phyloP scores from a whole-genome alignment of 495 filamentous ascomycete species.

The Neurospora pannonica region DNA sequence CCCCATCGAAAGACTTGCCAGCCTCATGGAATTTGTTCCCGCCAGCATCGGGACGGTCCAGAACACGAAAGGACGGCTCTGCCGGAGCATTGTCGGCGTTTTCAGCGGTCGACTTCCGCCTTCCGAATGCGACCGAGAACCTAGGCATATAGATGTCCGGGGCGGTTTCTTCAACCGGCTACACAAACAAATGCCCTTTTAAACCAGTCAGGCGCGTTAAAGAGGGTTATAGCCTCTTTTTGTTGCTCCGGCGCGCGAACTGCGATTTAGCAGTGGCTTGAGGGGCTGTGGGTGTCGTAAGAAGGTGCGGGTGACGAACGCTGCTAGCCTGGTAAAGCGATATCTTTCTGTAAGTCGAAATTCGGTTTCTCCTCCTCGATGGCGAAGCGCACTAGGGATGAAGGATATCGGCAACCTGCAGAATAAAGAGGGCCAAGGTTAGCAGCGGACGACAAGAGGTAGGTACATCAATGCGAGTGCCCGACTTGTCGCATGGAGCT shows the following conservation, averaged over 20 bases:
- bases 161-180: constrained; percentile 14
- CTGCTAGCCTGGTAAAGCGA: background rate
- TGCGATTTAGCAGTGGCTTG: constrained; percentile 1
- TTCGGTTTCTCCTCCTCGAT: background rate
- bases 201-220: background rate
- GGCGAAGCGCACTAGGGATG: background rate
- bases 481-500: constrained; percentile 1
- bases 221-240: background rate
- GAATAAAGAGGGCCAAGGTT: background rate
- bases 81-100: constrained; percentile 36
- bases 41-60: constrained; percentile 33
- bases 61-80: constrained; percentile 38
- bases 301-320: background rate
- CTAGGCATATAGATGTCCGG: constrained; percentile 40
- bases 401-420: background rate
- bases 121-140: constrained; percentile 39
- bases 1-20: constrained; percentile 35
- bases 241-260: background rate
- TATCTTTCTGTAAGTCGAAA: background rate
- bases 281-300: background rate
- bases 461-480: constrained; percentile 2
- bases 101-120: constrained; percentile 43
- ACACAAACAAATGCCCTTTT: constrained; percentile 9
- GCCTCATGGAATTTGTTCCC: constrained; percentile 1
- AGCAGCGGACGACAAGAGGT: background rate